Percentiles rank a stretch among this genome's conserved stretches.
phyloP scores from a whole-genome alignment of 768 basidiomycete species.

The Gelatoporia subvermispora region DNA sequence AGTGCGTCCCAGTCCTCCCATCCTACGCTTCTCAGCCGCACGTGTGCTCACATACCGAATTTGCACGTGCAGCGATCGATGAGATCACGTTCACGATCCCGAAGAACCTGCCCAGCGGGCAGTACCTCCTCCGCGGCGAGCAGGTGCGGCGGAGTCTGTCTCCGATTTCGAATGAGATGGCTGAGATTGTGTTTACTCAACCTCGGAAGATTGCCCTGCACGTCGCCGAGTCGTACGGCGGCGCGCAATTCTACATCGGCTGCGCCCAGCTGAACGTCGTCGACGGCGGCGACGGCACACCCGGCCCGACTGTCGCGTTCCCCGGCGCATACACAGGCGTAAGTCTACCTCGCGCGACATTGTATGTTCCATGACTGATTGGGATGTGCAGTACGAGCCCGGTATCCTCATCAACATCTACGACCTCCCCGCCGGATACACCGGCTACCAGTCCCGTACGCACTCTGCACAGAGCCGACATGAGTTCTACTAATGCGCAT shows the following conservation, averaged over 20 bases:
- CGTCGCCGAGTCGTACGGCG: slow-evolving; percentile 17
- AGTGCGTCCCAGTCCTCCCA: slow-evolving; percentile 9
- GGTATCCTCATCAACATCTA: slow-evolving; percentile 24
- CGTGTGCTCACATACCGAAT: too few relatives aligned
- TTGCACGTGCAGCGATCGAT: slow-evolving; percentile 10
- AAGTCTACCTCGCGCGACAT: too few relatives aligned
- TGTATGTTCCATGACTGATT: too few relatives aligned
- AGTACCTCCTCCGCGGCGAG: slow-evolving; percentile 28
- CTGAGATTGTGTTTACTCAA: too few relatives aligned
- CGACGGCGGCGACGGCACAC: slow-evolving; percentile 22
- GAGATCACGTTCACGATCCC: slow-evolving; percentile 25
- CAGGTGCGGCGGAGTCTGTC: slow-evolving; percentile 19
- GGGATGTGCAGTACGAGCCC: slow-evolving; percentile 7
- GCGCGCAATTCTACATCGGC: slow-evolving; percentile 26
- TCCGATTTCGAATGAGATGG: too few relatives aligned
- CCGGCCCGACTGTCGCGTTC: slow-evolving; percentile 19
- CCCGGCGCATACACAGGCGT: slow-evolving; percentile 5
- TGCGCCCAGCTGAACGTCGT: slow-evolving; percentile 28
- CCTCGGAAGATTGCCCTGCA: too few relatives aligned
- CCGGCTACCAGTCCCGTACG: slow-evolving; percentile 16
- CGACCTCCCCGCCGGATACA: slow-evolving; percentile 19
- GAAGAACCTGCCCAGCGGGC: slow-evolving; percentile 21
- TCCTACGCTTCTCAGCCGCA: too few relatives aligned
- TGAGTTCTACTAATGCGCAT: too few relatives aligned
- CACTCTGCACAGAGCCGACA: too few relatives aligned